Evolutionary conservation across 2,329 filamentous ascomycete species (phyloP).

Genomic region (Trichoderma sp.): DNA sequence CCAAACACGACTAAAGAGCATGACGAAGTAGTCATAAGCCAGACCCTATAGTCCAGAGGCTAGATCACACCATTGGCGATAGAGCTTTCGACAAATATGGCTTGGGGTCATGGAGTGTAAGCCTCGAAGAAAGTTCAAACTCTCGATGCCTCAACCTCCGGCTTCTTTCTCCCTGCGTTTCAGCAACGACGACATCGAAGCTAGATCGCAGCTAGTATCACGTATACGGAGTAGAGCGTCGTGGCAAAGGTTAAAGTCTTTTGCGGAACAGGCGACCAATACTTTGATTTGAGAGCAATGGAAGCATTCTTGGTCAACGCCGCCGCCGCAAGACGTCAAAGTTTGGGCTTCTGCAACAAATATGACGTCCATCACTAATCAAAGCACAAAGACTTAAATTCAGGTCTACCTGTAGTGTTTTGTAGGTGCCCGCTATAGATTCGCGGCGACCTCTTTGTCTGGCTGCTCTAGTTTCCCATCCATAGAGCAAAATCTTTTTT

Average conservation of each 20-base stretch:
- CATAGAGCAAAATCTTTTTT: neutral
- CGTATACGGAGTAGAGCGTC: neutral
- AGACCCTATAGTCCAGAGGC: neutral
- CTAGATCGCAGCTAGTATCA: neutral
- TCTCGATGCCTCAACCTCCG: slow-evolving; percentile 4
- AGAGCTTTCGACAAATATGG: neutral
- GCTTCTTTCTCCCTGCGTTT: neutral
- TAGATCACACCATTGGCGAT: neutral
- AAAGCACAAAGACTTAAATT: too few species aligned
- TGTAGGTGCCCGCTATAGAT: neutral
- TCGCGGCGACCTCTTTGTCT: neutral
- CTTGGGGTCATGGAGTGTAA: neutral
- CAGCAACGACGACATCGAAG: neutral
- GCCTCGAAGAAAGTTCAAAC: neutral
- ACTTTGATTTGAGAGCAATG: too few species aligned
- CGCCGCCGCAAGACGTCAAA: neutral
- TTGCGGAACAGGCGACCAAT: too few species aligned
- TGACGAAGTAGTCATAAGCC: neutral
- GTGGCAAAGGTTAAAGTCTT: neutral
- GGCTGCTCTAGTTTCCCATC: neutral
- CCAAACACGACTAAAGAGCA: neutral
- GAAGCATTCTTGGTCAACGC: neutral
- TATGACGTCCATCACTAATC: too few species aligned
- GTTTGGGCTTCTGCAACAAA: neutral
- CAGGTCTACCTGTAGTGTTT: too few species aligned